Conservation (phyloP, 768 basidiomycete species). For the Rhodotorula graminis region DNA sequence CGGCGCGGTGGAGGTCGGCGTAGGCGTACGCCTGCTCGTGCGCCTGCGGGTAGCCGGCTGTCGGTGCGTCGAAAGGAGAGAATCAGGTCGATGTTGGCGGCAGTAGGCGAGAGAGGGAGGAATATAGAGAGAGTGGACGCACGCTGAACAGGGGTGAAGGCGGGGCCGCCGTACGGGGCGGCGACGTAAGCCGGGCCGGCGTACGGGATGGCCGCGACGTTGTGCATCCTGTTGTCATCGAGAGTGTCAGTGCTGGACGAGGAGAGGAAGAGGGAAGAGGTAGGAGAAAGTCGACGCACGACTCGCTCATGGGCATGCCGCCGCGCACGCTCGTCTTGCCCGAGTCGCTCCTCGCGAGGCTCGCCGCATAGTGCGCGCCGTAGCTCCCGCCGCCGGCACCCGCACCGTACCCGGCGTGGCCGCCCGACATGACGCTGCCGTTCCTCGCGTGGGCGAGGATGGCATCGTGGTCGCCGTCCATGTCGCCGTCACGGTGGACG, state of each 20-base stretch:
- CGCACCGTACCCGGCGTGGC: neutral
- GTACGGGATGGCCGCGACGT: slow-evolving; percentile 15
- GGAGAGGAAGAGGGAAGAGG: too few species aligned
- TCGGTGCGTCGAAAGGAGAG: neutral
- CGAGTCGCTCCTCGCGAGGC: slow-evolving; percentile 28
- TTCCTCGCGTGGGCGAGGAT: slow-evolving; percentile 11
- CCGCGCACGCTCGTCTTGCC: slow-evolving; percentile 9
- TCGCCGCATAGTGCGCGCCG: slow-evolving; percentile 10
- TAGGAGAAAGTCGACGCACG: neutral
- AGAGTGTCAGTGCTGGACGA: neutral
- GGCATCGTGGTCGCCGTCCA: neutral
- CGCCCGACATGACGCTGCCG: slow-evolving; percentile 10
- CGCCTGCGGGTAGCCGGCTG: slow-evolving; percentile 33
- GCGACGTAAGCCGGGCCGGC: slow-evolving; percentile 5
- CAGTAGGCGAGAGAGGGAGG: neutral
- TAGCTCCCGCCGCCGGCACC: neutral
- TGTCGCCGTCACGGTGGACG: neutral
- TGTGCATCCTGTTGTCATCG: neutral
- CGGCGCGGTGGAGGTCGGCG: slow-evolving; percentile 23
- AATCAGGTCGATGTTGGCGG: neutral
- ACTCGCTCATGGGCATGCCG: slow-evolving; percentile 17
- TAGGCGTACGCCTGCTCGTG: slow-evolving; percentile 25
- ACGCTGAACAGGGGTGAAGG: slow-evolving; percentile 10
- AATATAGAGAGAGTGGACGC: neutral
- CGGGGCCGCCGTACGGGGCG: slow-evolving; percentile 7